Percentiles rank a stretch among this genome's conserved stretches.
Evolutionary conservation across 192 early-diverging fungal genomes (phyloP).

Genomic region (Entomortierella parvispora): DNA sequence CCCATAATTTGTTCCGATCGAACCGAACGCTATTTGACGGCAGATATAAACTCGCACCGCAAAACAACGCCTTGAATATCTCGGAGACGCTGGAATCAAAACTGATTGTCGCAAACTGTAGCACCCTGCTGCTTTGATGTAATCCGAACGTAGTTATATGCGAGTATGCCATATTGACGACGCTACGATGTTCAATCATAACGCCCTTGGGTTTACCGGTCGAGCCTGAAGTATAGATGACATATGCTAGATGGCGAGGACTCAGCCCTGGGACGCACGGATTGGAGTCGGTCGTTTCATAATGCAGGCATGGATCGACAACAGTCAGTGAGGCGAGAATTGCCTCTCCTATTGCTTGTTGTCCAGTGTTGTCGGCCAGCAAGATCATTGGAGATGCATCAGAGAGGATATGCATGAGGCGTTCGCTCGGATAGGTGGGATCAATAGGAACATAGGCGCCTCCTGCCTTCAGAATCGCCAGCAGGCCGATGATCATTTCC

Average conservation of each 20-base stretch:
- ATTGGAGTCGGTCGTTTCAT: too few species aligned
- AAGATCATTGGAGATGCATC: background rate
- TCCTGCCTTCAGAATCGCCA: constrained; percentile 42
- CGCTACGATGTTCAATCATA: too few species aligned
- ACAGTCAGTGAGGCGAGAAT: background rate
- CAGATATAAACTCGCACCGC: constrained; percentile 10
- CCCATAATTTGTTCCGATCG: constrained; percentile 6
- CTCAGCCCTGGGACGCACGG: background rate
- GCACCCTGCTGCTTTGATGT: background rate
- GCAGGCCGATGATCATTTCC: constrained; percentile 9
- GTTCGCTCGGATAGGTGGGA: constrained; percentile 18
- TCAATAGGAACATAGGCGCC: constrained; percentile 36
- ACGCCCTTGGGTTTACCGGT: too few species aligned
- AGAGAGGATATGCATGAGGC: constrained; percentile 15
- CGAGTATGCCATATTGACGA: background rate
- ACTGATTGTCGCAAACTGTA: constrained; percentile 11
- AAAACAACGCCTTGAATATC: constrained; percentile 9
- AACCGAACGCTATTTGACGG: background rate
- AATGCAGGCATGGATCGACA: background rate
- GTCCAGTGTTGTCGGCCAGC: too few species aligned
- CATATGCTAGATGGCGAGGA: background rate
- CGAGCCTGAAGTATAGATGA: too few species aligned
- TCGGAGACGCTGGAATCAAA: constrained; percentile 22
- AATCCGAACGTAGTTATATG: background rate
- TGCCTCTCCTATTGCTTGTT: background rate